Conservation (phyloP, 2,329 filamentous ascomycete species). For the Colletotrichum tanaceti region DNA sequence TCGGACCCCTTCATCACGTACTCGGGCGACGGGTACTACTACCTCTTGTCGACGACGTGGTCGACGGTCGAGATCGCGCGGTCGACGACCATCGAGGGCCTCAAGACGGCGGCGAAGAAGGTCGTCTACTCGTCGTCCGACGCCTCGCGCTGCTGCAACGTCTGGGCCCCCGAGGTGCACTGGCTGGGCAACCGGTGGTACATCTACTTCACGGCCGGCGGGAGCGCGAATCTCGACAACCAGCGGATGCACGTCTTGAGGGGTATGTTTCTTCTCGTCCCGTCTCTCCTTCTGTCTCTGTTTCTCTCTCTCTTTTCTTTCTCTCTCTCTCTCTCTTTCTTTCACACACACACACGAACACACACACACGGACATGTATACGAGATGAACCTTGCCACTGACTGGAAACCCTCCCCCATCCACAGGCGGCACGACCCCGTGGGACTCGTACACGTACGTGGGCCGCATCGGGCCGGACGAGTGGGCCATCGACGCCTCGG, state of each 20-base stretch:
- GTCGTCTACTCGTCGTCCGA: slow-evolving; percentile 61
- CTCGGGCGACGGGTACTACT: slow-evolving; percentile 63
- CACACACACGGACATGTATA: not conserved
- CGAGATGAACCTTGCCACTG: not conserved
- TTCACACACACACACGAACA: no score
- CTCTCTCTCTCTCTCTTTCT: no score
- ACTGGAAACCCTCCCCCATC: not conserved
- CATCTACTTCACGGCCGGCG: slow-evolving; percentile 61
- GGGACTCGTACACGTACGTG: slow-evolving; percentile 63
- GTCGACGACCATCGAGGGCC: slow-evolving; percentile 63
- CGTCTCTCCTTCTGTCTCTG: not conserved
- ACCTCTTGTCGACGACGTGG: slow-evolving; percentile 67
- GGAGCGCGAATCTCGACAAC: slow-evolving; percentile 56
- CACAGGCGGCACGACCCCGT: slow-evolving; percentile 62
- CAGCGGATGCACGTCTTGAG: slow-evolving; percentile 61
- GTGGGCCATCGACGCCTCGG: slow-evolving; percentile 67
- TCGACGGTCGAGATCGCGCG: slow-evolving; percentile 64
- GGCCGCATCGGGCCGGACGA: slow-evolving; percentile 56
- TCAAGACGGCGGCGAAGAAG: slow-evolving; percentile 64
- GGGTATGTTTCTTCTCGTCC: not conserved
- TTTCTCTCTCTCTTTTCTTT: not conserved
- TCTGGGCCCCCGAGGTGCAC: slow-evolving; percentile 44
- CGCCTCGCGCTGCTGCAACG: slow-evolving; percentile 56
- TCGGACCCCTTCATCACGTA: slow-evolving; percentile 65
- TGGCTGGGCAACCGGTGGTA: slow-evolving; percentile 42